Percentiles rank a stretch among this genome's conserved stretches.
Conservation (phyloP, 495 filamentous ascomycete genomes). For the Annulohypoxylon bovei region DNA sequence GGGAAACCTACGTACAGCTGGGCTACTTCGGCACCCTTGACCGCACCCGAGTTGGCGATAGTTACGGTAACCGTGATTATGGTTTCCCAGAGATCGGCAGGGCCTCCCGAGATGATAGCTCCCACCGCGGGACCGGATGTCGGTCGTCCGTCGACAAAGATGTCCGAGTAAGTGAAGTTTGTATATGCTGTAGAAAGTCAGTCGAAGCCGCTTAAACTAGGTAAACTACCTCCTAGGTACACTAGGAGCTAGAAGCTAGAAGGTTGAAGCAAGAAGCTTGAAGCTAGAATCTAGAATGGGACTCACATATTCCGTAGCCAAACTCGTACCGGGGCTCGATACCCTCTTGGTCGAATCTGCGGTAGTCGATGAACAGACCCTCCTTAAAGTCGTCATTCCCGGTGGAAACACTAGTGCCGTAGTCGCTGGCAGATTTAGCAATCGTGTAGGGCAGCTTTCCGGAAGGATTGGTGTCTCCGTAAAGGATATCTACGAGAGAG, state of each 20-base stretch:
- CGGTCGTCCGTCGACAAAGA: conserved; percentile 58
- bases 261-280: too few relatives aligned
- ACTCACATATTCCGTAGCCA: conserved; percentile 70
- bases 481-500: conserved; percentile 83
- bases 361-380: conserved; percentile 85
- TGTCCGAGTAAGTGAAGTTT: conserved; percentile 62
- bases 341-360: conserved; percentile 76
- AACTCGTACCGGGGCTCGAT: conserved; percentile 72
- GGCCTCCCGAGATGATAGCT: conserved; percentile 71
- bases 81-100: conserved; percentile 70
- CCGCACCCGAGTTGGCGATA: conserved; percentile 73
- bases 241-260: neutral
- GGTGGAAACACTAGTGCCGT: conserved; percentile 69
- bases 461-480: conserved; percentile 82
- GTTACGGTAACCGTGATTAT: conserved; percentile 66
- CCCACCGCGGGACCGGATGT: conserved; percentile 61
- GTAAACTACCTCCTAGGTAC: too few relatives aligned
- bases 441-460: conserved; percentile 93
- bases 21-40: conserved; percentile 77
- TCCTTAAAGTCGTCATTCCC: conserved; percentile 75
- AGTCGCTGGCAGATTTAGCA: conserved; percentile 80
- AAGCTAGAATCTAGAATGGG: neutral
- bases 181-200: conserved; percentile 61
- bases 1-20: conserved; percentile 67
- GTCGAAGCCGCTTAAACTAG: neutral